Evolutionary conservation across 805 yeast species (phyloP), one percentile per base, ranked within the genome.

Genomic region (Kregervanrija fluxuum): DNA sequence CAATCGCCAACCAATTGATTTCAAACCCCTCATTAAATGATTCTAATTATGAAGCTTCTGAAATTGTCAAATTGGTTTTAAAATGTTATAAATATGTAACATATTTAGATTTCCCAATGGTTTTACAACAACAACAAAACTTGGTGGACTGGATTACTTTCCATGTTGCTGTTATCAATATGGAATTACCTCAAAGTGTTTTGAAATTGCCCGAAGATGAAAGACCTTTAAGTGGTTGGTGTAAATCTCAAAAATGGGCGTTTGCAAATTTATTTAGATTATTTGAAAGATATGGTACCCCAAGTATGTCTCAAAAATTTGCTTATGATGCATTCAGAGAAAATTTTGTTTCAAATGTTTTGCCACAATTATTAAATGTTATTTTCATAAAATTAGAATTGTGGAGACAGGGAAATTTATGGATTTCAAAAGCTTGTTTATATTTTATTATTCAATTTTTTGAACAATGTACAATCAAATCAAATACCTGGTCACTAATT

Each of bases 231-330:
- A 69, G 75, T 53, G 82, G 79, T 40, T 85, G 83, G 83, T 81
- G 69, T 58, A 91, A 79, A 65, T 76, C 79, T 53, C 90, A 75
- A 67, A 93, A 91, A 62, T 91, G 98, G 97, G 78, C 95, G 1
- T 80, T 80, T 56, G 88, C 87, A 17, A 88, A 86, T 60, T 60
- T 90, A 35, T 75, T 73, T 52, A 75, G 95, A 52, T 60, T 89
- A 3, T 85, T 85, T 55, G 74, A 73, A 43, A 73, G 91, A 54
- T 89, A 84, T 57, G 87, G 83, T 1, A 74, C 85, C 0, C 62
- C 63, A 16, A 65, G 65, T 22, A 54, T 74, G 38, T 54, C 71
- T 1, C 61, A 60, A 43, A 78, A 74, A 49, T 77, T 71, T 54
- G 68, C 69, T 16, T 85, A 86, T 55, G 70, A 68, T n/a, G 75